A percentile compares a stretch with the other conserved stretches of the same genome.
Evolutionary conservation across 305 asterid genomes (phyloP).

Genomic region (Fraxinus dipetala): DNA sequence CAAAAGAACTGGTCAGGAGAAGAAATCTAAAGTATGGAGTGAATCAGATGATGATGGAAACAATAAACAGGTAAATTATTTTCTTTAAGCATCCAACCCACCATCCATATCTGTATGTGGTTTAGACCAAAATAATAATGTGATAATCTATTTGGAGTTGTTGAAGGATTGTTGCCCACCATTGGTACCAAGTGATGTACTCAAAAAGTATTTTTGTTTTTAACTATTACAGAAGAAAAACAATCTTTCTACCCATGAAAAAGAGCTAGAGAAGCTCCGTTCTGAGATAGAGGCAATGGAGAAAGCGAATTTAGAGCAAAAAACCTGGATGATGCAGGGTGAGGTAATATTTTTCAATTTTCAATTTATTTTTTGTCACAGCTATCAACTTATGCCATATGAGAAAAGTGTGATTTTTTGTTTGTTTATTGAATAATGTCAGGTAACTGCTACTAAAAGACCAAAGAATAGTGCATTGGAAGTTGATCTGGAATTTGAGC

Average conservation of each 20-base stretch:
- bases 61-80: slow-evolving; percentile 32
- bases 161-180: slow-evolving; percentile 3
- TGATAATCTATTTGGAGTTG: slow-evolving; percentile 8
- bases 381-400: slow-evolving; percentile 16
- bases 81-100: not conserved
- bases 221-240: slow-evolving; percentile 41
- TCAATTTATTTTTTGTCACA: not conserved
- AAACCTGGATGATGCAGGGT: slow-evolving; percentile 94
- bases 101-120: not conserved
- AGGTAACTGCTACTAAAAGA: slow-evolving; percentile 86
- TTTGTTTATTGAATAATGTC: slow-evolving; percentile 28
- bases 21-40: slow-evolving; percentile 37
- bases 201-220: slow-evolving; percentile 4
- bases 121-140: not conserved
- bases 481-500: slow-evolving; percentile 88
- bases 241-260: slow-evolving; percentile 66
- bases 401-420: not conserved
- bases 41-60: slow-evolving; percentile 45
- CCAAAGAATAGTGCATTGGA: slow-evolving; percentile 92
- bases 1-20: slow-evolving; percentile 44
- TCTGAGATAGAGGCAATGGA: slow-evolving; percentile 74
- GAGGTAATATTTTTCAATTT: slow-evolving; percentile 53
- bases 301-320: slow-evolving; percentile 76
- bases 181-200: slow-evolving; percentile 12
- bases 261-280: slow-evolving; percentile 59